Conservation (phyloP, 1,284 basidiomycete species). For the Sporisorium sorghi region DNA sequence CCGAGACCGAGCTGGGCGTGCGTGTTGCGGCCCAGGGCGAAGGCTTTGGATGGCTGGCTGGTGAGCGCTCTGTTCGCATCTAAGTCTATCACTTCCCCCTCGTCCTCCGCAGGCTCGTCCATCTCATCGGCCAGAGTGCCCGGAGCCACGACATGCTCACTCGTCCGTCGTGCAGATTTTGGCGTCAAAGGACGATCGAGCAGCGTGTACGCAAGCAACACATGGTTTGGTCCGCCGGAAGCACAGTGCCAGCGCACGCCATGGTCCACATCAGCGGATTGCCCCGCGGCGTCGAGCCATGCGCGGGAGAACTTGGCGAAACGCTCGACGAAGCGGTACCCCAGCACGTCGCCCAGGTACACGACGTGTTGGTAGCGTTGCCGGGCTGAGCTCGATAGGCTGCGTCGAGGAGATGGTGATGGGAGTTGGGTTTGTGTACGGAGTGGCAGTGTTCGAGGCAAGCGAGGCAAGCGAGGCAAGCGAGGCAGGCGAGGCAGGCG, state of each 20-base stretch:
- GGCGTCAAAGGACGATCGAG: neutral
- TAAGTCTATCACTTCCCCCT: constrained; percentile 13
- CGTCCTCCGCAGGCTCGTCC: neutral
- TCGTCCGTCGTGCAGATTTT: fast-evolving
- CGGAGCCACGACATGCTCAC: neutral
- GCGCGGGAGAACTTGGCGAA: constrained; percentile 19
- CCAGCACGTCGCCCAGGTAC: constrained; percentile 29
- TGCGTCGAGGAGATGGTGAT: no score
- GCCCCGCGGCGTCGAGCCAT: constrained; percentile 32
- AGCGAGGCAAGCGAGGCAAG: no score
- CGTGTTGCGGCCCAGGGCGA: constrained; percentile 38
- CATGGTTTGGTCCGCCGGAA: neutral
- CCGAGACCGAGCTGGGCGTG: constrained; percentile 46
- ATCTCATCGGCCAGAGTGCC: neutral
- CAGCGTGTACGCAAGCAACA: constrained; percentile 23
- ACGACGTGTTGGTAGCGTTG: constrained; percentile 32
- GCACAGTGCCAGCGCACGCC: constrained; percentile 6
- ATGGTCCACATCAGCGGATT: constrained; percentile 23
- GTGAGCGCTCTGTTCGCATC: neutral
- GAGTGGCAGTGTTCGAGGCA: no score
- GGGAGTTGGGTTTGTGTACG: no score
- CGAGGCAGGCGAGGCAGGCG: no score
- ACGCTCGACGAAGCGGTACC: constrained; percentile 12
- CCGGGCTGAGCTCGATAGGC: no score
- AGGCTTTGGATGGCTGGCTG: constrained; percentile 21